Conservation (phyloP, 164 flowering plant genomes). For the Kalanchoe fedtschenkoi region DNA sequence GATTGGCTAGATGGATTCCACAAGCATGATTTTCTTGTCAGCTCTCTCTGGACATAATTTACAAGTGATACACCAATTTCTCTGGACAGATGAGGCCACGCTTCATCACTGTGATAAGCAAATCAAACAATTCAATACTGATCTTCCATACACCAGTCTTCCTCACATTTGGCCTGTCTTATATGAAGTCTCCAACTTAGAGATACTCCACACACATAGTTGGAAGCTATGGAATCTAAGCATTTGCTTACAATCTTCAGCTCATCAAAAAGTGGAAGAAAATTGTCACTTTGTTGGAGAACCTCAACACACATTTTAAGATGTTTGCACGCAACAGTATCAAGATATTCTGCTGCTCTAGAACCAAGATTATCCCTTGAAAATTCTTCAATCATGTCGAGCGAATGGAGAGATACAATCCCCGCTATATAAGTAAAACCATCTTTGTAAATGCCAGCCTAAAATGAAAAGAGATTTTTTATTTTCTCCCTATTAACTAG, state of each 20-base stretch:
- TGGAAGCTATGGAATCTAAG: slow-evolving; percentile 82
- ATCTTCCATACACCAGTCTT: slow-evolving; percentile 93
- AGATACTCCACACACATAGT: slow-evolving; percentile 84
- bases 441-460: no score
- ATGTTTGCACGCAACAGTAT: slow-evolving; percentile 55
- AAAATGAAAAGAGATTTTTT: no score
- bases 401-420: no score
- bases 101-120: slow-evolving; percentile 73
- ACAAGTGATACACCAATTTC: slow-evolving; percentile 79
- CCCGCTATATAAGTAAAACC: no score
- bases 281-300: slow-evolving; percentile 60
- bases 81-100: slow-evolving; percentile 82
- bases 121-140: slow-evolving; percentile 62
- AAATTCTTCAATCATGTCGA: no score
- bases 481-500: no score
- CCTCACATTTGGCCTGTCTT: slow-evolving; percentile 59
- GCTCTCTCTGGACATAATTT: slow-evolving; percentile 66
- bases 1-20: slow-evolving; percentile 41
- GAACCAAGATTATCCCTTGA: slow-evolving; percentile 64
- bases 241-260: slow-evolving; percentile 58
- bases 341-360: slow-evolving; percentile 70
- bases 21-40: slow-evolving; percentile 49
- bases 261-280: slow-evolving; percentile 88
- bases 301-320: slow-evolving; percentile 73
- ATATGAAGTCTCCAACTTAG: slow-evolving; percentile 71